Base-by-base conservation (phyloP, 2,329 filamentous ascomycete species). In the Pseudogymnoascus sp. region DNA sequence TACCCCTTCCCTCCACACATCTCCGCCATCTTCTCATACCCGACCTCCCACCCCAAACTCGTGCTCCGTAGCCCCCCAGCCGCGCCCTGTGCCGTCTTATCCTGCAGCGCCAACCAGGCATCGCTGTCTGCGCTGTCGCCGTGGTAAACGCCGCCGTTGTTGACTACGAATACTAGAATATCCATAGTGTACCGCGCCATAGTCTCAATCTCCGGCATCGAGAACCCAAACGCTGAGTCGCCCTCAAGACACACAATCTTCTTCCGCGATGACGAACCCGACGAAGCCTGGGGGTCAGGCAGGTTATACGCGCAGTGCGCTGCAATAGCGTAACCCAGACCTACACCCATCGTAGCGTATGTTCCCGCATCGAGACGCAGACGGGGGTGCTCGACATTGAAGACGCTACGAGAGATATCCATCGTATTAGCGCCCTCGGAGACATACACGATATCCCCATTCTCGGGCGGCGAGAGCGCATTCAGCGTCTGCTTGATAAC, bases 381-480 rank as follows among this genome's bases (percentile, higher is more conserved):
- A 16, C 83, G 78, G 2, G 82, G 82, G 66, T 83, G 76, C 31
- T 81, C 75, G 16, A 85, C 75, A 0, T 79, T 76, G 69, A 85
- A 85, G 47, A 79, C 75, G 11, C 79, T 80, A 18, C 83, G 79
- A 2, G 80, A 83, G 62, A 85, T 84, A 67, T 85, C 83, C 83
- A 85, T 86, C 5, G 82, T 83, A 68, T 84, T 84, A 7, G 83
- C 81, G 5, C 83, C 82, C 73, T 85, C 82, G 1, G 81, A 82
- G 37, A 85, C 75, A 66, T 84, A 85, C 21, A 84, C 79, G 23
- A 84, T 77, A 47, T 76, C 72, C 21, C 78, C 80, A 11, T 79
- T 71, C 42, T 76, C 74, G 1, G 76, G 76, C 11, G 75, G 78
- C 0, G 76, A 80, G 31, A 81, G 69, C 3, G 66, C 68, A 66